Conservation (phyloP, 2,329 filamentous ascomycete genomes). For the Venturiaceae sp. region DNA sequence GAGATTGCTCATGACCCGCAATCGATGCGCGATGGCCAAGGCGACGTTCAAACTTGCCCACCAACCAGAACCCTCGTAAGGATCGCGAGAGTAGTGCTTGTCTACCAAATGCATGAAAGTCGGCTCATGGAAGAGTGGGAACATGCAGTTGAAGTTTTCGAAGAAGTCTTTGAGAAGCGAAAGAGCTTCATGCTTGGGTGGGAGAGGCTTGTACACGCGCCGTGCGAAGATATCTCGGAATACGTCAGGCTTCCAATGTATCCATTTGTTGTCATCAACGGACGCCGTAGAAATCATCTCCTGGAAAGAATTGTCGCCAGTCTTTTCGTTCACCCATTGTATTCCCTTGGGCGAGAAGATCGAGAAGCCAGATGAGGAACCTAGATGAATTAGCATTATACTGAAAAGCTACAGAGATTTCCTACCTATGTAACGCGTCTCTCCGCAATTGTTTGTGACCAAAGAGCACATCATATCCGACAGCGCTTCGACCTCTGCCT, state of each 20-base stretch:
- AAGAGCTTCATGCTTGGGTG: conserved; percentile 76
- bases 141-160: conserved; percentile 98
- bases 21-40: conserved; percentile 81
- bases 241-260: conserved; percentile 96
- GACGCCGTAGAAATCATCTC: conserved; percentile 84
- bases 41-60: conserved; percentile 96
- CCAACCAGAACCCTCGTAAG: conserved; percentile 93
- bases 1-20: conserved; percentile 91
- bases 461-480: conserved; percentile 99
- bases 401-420: not conserved
- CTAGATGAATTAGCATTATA: conserved; percentile 35
- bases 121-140: conserved; percentile 92
- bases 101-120: conserved; percentile 98
- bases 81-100: conserved; percentile 83
- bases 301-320: conserved; percentile 89
- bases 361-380: conserved; percentile 93
- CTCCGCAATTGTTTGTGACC: conserved; percentile 87
- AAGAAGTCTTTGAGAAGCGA: conserved; percentile 91
- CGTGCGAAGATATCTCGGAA: conserved; percentile 87
- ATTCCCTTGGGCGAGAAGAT: conserved; percentile 98
- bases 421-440: conserved; percentile 90
- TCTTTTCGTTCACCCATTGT: conserved; percentile 97
- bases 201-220: conserved; percentile 72
- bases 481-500: conserved; percentile 65
- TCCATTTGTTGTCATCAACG: conserved; percentile 90